Percentiles rank a stretch among this genome's conserved stretches.
Evolutionary conservation across 768 basidiomycete genomes (phyloP).

Genomic region (Calvatia gigantea): DNA sequence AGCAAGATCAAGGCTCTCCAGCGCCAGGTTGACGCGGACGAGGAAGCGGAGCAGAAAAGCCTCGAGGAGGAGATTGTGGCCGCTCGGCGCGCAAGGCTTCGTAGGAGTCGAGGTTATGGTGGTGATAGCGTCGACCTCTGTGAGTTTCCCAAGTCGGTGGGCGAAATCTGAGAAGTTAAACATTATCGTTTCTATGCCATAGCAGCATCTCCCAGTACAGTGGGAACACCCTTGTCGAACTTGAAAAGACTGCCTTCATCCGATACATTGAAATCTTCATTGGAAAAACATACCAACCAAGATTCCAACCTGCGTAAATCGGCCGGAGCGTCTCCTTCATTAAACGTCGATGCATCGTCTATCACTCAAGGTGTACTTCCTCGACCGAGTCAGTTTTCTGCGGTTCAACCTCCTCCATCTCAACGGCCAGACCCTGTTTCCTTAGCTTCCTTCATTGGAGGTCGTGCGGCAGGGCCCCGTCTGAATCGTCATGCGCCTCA

Average conservation of each 20-base stretch:
- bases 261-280: slow-evolving; percentile 21
- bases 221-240: not conserved
- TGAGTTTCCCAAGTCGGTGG: slow-evolving; percentile 28
- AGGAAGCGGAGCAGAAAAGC: slow-evolving; percentile 70
- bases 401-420: slow-evolving; percentile 15
- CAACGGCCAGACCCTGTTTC: slow-evolving; percentile 54
- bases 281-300: slow-evolving; percentile 39
- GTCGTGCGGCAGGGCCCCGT: slow-evolving; percentile 69
- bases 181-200: not conserved
- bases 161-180: not conserved
- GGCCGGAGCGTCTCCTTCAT: slow-evolving; percentile 22
- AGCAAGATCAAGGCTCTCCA: slow-evolving; percentile 78
- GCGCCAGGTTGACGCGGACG: slow-evolving; percentile 76
- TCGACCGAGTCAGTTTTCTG: slow-evolving; percentile 16
- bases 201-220: slow-evolving; percentile 1
- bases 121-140: slow-evolving; percentile 40
- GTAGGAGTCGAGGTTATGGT: slow-evolving; percentile 42
- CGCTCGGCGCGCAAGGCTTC: slow-evolving; percentile 46
- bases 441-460: slow-evolving; percentile 80
- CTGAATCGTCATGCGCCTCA: slow-evolving; percentile 74
- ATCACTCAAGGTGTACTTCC: slow-evolving; percentile 17
- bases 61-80: slow-evolving; percentile 63
- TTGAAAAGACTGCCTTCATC: slow-evolving; percentile 14
- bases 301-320: slow-evolving; percentile 46
- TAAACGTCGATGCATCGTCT: slow-evolving; percentile 7